Evolutionary conservation across 1,284 basidiomycete genomes (phyloP), one percentile per base, ranked within the genome.

Genomic region (Porphyrellus sp.): DNA sequence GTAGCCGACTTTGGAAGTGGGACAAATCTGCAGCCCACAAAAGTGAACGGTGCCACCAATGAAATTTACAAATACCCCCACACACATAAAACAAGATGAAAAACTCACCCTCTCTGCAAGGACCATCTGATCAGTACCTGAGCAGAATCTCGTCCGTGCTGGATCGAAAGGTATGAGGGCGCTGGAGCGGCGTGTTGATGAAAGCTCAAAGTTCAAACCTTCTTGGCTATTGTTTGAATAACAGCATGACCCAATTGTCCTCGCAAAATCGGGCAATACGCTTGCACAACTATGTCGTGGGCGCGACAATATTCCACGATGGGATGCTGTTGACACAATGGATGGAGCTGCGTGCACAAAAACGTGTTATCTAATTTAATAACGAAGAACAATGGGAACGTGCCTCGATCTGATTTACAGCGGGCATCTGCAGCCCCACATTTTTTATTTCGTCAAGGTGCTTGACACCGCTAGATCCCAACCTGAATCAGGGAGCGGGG

Each of bases 331-430:
- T 93, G 91, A 70, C 89, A 93, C 59, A 88, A 83, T 0, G 92
- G 91, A 63, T 93, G 90, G 8, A 93, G 75, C 82, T 91, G 62
- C 27, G 44, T n/a, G 50, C 48, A 38, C 20, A 1, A 37, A 46
- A 46, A 31, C 2, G 33, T 9, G 38, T 55, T 55, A 47, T 23
- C 43, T 55, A 49, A 37, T 45, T 31, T 18, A 21, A 44, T 39
- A 20, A 25, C 30, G 25, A 52, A 24, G 48, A 52, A 49, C 16
- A 24, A 46, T n/a, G 18, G 25, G 7, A 31, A 51, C 65, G 31
- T 59, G 82, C 86, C 75, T 94, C 88, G 50, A 95, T 85, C 65
- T 96, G 92, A 69, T 95, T 93, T 42, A 94, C 83, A 1, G 84
- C 74, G 1, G 92, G 92, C 65, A 77, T 69, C 57, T 80, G 77